Conservation (phyloP, 768 basidiomycete genomes). For the Trametes elegans region DNA sequence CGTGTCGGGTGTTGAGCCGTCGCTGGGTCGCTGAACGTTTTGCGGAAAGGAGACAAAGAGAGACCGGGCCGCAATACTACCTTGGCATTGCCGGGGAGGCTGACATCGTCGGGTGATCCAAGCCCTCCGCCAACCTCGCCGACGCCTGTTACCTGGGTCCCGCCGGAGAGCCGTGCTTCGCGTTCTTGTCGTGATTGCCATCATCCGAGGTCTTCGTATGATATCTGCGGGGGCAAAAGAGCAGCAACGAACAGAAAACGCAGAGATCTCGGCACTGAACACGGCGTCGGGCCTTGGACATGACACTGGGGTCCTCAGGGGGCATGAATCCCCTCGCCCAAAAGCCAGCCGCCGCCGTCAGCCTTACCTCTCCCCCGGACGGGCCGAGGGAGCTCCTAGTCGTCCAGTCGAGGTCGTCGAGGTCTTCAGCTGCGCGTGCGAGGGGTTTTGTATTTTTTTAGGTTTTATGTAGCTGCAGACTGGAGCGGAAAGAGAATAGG, state of each 20-base stretch:
- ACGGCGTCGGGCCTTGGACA: conserved; percentile 1
- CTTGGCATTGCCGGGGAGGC: conserved; percentile 1
- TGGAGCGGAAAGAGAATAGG: not conserved
- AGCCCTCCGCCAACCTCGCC: no score
- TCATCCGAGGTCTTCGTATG: not conserved
- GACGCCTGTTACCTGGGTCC: no score
- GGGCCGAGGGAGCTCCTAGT: not conserved
- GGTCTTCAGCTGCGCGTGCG: not conserved
- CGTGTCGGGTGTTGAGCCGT: no score
- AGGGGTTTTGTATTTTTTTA: no score
- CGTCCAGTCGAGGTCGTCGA: not conserved
- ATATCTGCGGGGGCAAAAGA: not conserved
- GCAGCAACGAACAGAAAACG: not conserved
- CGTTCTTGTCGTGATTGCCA: no score
- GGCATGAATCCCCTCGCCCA: conserved; percentile 3
- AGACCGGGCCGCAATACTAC: not conserved
- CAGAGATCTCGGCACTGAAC: not conserved
- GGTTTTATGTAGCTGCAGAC: no score
- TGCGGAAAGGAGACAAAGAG: no score
- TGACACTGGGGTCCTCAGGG: conserved; percentile 1
- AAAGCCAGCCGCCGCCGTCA: conserved; percentile 2
- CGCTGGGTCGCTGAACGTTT: no score
- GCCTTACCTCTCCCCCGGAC: not conserved
- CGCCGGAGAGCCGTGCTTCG: not conserved
- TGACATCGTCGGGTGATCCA: no score